These are phyloP conservation scores for Wickerhamiella pararugosa DNA, from an alignment of 1,139 yeast genomes.

Conservation along the genomic window DNA sequence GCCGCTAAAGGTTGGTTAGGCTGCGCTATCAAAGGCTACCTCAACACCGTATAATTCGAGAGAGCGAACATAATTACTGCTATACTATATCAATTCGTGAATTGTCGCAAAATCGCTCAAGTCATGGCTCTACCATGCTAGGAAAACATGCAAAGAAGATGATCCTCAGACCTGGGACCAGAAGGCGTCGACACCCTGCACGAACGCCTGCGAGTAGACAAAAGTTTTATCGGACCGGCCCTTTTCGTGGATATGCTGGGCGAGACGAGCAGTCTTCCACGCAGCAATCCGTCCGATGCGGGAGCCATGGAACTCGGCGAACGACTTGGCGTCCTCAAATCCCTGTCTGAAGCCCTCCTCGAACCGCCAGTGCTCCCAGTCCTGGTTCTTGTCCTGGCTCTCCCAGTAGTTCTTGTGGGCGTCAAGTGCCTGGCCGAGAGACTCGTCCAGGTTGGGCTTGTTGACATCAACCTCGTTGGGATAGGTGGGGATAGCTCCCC, in stretches of 20 bases:
- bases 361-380: constrained; percentile 68
- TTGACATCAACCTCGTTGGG: constrained; percentile 27
- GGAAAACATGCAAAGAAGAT: no score
- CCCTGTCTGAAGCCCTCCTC: constrained; percentile 63
- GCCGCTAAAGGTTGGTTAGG: no score
- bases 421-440: constrained; percentile 28
- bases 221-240: constrained; percentile 48
- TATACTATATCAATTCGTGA: no score
- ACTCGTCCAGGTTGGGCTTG: constrained; percentile 28
- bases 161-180: constrained; percentile 1
- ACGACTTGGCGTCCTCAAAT: constrained; percentile 54
- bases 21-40: no score
- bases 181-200: constrained; percentile 35
- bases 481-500: constrained; percentile 39
- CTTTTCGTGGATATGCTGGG: constrained; percentile 41
- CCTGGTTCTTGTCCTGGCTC: constrained; percentile 37
- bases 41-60: no score
- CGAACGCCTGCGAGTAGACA: constrained; percentile 85
- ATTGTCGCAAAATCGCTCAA: no score
- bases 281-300: constrained; percentile 57
- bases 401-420: constrained; percentile 60
- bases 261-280: constrained; percentile 42
- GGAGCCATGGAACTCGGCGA: constrained; percentile 56
- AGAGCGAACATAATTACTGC: no score
- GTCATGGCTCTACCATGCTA: no score